Evolutionary conservation across 176 grass and related monocot genomes (phyloP).

Genomic region (Oryza punctata): DNA sequence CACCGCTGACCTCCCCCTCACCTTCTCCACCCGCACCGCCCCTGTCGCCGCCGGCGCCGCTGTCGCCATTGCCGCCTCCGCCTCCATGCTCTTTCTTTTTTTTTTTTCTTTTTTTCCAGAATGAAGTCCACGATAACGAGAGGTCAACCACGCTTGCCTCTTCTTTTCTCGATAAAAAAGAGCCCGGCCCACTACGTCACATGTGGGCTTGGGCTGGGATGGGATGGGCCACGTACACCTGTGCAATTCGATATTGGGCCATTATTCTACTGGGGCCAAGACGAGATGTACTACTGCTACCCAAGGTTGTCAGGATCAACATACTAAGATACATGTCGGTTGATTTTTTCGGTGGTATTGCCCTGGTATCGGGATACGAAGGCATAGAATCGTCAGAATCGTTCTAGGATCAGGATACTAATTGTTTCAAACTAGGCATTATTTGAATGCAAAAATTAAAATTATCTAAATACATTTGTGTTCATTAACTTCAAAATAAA

Average conservation of each 20-base stretch:
- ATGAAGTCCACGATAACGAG: background rate
- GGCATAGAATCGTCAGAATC: too few relatives aligned
- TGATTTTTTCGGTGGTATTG: too few relatives aligned
- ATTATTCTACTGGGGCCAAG: background rate
- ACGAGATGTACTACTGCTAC: too few relatives aligned
- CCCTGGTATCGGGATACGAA: too few relatives aligned
- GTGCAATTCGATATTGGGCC: background rate
- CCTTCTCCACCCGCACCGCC: conserved; percentile 70
- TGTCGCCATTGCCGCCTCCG: conserved; percentile 2
- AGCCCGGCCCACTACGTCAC: background rate
- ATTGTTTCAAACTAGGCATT: too few relatives aligned
- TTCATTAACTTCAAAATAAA: too few relatives aligned
- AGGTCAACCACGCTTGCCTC: background rate
- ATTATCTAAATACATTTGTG: too few relatives aligned
- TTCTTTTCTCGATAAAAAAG: background rate
- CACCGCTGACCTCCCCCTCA: conserved; percentile 66
- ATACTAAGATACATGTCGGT: too few relatives aligned
- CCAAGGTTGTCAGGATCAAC: too few relatives aligned
- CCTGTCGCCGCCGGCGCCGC: conserved; percentile 47
- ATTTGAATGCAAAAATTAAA: too few relatives aligned
- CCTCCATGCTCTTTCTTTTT: background rate
- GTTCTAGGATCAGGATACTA: too few relatives aligned
- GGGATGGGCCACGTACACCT: background rate
- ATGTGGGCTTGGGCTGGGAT: background rate
- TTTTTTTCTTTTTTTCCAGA: too few relatives aligned